These are phyloP conservation scores for Ligustrum vulgare DNA, from an alignment of 257 asterid genomes.

Conservation along the genomic window DNA sequence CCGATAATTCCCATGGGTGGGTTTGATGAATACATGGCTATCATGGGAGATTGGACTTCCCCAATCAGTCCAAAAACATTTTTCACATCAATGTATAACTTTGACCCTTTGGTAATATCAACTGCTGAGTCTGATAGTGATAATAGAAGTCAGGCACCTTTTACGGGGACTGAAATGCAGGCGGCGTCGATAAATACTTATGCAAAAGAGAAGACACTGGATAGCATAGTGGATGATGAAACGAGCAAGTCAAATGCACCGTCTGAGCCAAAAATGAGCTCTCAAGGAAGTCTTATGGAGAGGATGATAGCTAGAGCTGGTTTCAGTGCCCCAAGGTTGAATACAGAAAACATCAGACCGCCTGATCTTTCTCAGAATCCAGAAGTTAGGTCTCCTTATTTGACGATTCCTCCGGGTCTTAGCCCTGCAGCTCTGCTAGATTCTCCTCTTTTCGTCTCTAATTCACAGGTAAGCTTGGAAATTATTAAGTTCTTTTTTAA, in stretches of 20 bases:
- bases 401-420: slow-evolving; percentile 80
- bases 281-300: slow-evolving; percentile 71
- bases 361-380: slow-evolving; percentile 46
- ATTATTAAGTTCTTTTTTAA: not conserved
- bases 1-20: slow-evolving; percentile 52
- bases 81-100: slow-evolving; percentile 52
- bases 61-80: slow-evolving; percentile 52
- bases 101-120: slow-evolving; percentile 36
- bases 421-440: slow-evolving; percentile 85
- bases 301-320: slow-evolving; percentile 90
- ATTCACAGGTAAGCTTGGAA: slow-evolving; percentile 56
- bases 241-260: slow-evolving; percentile 28
- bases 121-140: slow-evolving; percentile 30
- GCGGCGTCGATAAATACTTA: slow-evolving; percentile 12
- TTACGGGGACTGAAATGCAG: slow-evolving; percentile 27
- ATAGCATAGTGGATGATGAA: slow-evolving; percentile 28
- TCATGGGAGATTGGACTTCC: slow-evolving; percentile 71
- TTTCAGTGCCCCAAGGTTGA: slow-evolving; percentile 73
- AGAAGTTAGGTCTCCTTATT: slow-evolving; percentile 59
- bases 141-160: slow-evolving; percentile 26
- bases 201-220: slow-evolving; percentile 29
- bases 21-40: slow-evolving; percentile 63
- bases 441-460: slow-evolving; percentile 74
- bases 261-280: slow-evolving; percentile 38
- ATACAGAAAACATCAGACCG: slow-evolving; percentile 60